These are phyloP conservation scores for Orychophragmus violaceus DNA, from an alignment of 345 rosid species.

Conservation along the genomic window DNA sequence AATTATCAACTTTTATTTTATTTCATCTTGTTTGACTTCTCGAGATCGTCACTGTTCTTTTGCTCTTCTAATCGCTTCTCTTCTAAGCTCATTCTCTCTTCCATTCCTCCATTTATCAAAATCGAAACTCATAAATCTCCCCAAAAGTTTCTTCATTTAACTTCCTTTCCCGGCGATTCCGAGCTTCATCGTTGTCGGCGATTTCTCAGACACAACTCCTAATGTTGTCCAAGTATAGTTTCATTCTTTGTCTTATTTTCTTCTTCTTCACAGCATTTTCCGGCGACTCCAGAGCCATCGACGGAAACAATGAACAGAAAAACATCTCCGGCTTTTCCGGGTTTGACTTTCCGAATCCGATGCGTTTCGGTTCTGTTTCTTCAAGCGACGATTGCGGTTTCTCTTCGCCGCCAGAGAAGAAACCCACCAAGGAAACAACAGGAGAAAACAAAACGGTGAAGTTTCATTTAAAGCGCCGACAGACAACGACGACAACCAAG, in stretches of 20 bases:
- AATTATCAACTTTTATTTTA: constrained; percentile 11
- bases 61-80: background rate
- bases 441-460: constrained; percentile 41
- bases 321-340: constrained; percentile 55
- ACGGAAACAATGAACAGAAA: constrained; percentile 33
- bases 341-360: constrained; percentile 53
- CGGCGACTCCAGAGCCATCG: constrained; percentile 32
- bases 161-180: background rate
- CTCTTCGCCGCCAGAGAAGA: constrained; percentile 27
- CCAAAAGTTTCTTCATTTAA: background rate
- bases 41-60: constrained; percentile 15
- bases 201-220: background rate
- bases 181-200: background rate
- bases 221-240: constrained; percentile 45
- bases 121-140: background rate
- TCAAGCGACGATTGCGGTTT: constrained; percentile 50
- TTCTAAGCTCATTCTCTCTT: background rate
- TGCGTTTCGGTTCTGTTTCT: constrained; percentile 71
- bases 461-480: constrained; percentile 57
- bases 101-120: background rate
- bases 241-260: constrained; percentile 32
- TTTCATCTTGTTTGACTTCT: constrained; percentile 1
- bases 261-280: constrained; percentile 32
- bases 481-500: background rate
- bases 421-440: constrained; percentile 14